Base-by-base conservation (phyloP, 2,329 filamentous ascomycete genomes). In the Curvularia sp. region DNA sequence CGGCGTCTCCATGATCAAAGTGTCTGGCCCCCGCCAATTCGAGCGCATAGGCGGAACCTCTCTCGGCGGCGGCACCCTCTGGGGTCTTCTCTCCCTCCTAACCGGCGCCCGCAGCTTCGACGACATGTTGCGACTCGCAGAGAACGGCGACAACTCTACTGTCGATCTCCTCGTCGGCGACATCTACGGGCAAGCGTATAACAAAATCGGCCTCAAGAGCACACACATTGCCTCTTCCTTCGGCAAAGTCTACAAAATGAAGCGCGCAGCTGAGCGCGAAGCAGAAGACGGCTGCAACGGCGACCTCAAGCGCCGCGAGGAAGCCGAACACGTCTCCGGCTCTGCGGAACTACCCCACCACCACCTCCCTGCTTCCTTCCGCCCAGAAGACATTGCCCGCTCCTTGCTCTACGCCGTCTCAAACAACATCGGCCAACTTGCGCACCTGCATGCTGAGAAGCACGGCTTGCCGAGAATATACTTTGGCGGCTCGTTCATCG, bases 391-490 rank as follows among this genome's bases (percentile, higher is more conserved):
- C 77, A 92, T 99, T 64, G 95, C 92, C 24, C 85, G 94, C 31
- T 97, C 92, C 47, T 84, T 99, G 18, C 86, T 99, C 0, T 99
- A 97, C 78, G 95, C 95, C 24, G 92, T 98, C 30, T 88, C 85
- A 76, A 98, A 98, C 82, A 98, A 98, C 79, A 97, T 98, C 64
- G 95, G 95, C 15, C 95, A 99, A 80, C 96, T 99, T 69, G 93
- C 95, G 43, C 97, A 95, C 77, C 83, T 99, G n/a, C 95, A 98
- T 75, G 95, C 92, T 5, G 93, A 97, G 76, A 95, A 97, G 73
- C 94, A 99, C 79, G 86, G 89, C 46, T 83, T 98, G 26, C 90
- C 91, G 63, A 88, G 94, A 72, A 98, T 99, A 61, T 99, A 99
- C 81, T 99, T 99, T 78, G 95, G 95, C 22, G 95, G 95, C 24